Base-by-base conservation (phyloP, 805 yeast species). In the Candida ortonii region DNA sequence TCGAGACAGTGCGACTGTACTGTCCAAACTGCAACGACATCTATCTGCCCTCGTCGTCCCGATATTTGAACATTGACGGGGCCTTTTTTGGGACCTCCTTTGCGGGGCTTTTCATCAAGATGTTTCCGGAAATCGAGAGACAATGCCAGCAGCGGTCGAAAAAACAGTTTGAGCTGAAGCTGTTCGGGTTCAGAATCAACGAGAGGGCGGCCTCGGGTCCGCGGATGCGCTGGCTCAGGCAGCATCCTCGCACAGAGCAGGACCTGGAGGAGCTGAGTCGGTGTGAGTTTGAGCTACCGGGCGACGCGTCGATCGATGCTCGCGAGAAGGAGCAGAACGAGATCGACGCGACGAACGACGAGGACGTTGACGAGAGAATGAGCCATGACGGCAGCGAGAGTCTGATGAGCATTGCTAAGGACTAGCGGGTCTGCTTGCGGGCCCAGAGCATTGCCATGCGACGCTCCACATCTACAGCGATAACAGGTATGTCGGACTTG, bases 51-150 rank as follows among this genome's bases (percentile, higher is more conserved):
- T 78, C 82, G 36, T 80, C 88, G 36, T 78, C 89, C n/a, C 70
- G 95, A 43, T 89, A 85, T 60, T 65, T 84, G 38, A 85, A 86
- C 53, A 76, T 93, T 26, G 98, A 93, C 61, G 98, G 98, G 5
- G 96, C 97, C 1, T 93, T 83, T 53, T 93, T 94, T 66, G 97
- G 98, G 5, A 87, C 97, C 0, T 80, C 94, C 22, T 93, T 93
- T 64, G 93, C 96, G 1, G 97, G 96, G 2, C 72, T 93, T 47
- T 84, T 93, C 51, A 76, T 93, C 41, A 84, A 88, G 55, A 83
- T 85, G 73, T 88, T 82, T 64, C 87, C 93, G n/a, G 97, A 87
- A 45, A 76, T 88, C 32, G 95, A 84, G 54, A 76, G 76, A 49
- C 87, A 84, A 52, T 80, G 86, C 47, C 69, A 71, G 37, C 68